A percentile compares a stretch with the other conserved stretches of the same genome.
These are phyloP conservation scores for Nectriaceae sp. DNA, from an alignment of 2,329 filamentous ascomycete genomes.

Conservation along the genomic window DNA sequence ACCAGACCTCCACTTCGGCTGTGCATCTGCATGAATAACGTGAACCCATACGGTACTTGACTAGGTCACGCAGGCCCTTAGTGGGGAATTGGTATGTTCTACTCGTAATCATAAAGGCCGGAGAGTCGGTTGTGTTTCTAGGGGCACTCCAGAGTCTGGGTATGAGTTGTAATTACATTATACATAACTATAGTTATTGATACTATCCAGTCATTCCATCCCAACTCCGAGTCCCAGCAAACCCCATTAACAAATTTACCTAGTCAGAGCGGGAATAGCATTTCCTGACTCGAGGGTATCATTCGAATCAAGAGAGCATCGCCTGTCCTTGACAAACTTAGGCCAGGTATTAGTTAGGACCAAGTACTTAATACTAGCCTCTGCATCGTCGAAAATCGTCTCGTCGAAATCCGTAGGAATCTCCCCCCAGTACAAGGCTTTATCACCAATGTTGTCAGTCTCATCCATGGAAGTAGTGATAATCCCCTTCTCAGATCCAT, in stretches of 20 bases:
- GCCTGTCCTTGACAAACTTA: conserved; percentile 52
- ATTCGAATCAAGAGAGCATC: conserved; percentile 34
- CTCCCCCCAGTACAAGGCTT: conserved; percentile 41
- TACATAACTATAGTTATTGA: too few species aligned
- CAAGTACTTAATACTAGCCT: conserved; percentile 65
- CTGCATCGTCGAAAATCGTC: conserved; percentile 60
- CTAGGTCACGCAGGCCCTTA: too few species aligned
- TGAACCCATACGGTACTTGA: too few species aligned
- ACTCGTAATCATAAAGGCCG: too few species aligned
- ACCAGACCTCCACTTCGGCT: too few species aligned
- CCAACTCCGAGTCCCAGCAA: conserved; percentile 5
- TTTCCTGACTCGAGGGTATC: conserved; percentile 24
- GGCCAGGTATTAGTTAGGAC: conserved; percentile 72
- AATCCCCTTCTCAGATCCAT: conserved; percentile 28
- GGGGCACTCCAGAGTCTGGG: too few species aligned
- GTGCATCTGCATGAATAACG: too few species aligned
- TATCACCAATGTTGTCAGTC: conserved; percentile 23
- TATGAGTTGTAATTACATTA: too few species aligned
- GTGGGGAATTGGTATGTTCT: too few species aligned
- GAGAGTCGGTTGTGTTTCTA: too few species aligned
- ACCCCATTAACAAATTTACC: conserved; percentile 1
- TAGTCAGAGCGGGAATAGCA: conserved; percentile 1
- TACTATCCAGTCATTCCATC: too few species aligned
- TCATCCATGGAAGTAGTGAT: conserved; percentile 12
- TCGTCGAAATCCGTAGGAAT: conserved; percentile 54